Conservation (phyloP, 2,329 filamentous ascomycete genomes). For the Epicoccum sorghinum region DNA sequence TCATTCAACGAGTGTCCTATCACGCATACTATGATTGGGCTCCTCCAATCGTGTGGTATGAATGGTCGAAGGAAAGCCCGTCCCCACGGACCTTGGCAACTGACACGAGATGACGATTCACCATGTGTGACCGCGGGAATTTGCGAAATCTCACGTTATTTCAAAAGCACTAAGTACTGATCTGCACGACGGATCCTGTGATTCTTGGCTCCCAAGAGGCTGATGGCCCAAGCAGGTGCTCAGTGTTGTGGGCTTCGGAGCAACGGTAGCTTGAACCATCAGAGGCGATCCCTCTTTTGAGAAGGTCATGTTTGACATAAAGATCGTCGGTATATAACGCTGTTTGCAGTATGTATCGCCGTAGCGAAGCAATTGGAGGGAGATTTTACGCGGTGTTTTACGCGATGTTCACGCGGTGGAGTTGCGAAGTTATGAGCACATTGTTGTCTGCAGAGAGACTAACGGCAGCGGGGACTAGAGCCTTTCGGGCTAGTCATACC, state of each 20-base stretch:
- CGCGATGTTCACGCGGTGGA: background rate
- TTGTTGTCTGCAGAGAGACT: constrained; percentile 12
- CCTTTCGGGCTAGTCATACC: background rate
- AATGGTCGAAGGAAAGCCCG: too few species aligned
- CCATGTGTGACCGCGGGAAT: constrained; percentile 1
- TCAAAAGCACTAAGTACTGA: too few species aligned
- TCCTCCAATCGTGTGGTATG: too few species aligned
- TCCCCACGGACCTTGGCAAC: too few species aligned
- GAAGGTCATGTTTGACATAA: constrained; percentile 3
- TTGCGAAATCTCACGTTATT: too few species aligned
- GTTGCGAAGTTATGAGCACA: constrained; percentile 27
- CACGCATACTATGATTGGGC: too few species aligned
- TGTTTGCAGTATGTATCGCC: background rate
- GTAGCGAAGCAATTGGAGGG: background rate
- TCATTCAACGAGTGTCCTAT: too few species aligned
- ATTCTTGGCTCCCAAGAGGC: too few species aligned
- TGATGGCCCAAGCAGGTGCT: background rate
- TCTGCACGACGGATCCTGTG: too few species aligned
- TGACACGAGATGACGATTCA: constrained; percentile 3
- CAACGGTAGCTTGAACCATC: background rate
- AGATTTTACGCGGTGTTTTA: background rate
- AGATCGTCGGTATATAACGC: constrained; percentile 1
- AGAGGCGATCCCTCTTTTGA: background rate
- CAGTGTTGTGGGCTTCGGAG: background rate
- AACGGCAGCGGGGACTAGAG: background rate